These are phyloP conservation scores for Malus domestica DNA, from an alignment of 306 rosid species.

Conservation along the genomic window DNA sequence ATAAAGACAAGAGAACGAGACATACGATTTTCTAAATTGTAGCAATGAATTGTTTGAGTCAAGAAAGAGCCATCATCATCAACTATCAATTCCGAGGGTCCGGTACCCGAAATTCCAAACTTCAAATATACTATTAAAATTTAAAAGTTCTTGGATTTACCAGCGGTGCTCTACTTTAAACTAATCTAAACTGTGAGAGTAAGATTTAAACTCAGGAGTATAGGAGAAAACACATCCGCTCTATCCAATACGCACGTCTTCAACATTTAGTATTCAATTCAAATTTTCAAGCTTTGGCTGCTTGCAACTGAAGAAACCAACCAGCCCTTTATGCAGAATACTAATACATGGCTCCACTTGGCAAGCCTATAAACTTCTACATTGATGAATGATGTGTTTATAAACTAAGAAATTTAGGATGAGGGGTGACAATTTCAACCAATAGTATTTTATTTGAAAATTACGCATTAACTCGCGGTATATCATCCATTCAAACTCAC, in stretches of 20 bases:
- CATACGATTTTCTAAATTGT: background rate
- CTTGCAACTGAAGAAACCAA: background rate
- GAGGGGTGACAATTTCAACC: background rate
- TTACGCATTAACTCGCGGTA: constrained; percentile 8
- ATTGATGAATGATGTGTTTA: background rate
- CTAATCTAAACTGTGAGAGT: no score
- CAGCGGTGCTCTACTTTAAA: no score
- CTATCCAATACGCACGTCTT: background rate
- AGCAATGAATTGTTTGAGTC: background rate
- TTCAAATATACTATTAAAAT: background rate
- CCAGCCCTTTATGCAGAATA: background rate
- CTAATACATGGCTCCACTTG: background rate
- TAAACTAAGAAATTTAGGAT: background rate
- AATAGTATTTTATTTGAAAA: constrained; percentile 15
- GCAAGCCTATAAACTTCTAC: background rate
- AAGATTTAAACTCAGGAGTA: background rate
- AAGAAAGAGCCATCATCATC: background rate
- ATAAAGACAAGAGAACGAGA: background rate
- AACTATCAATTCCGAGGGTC: no score
- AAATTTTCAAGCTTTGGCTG: background rate
- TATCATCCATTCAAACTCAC: constrained; percentile 8
- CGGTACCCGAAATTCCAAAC: background rate
- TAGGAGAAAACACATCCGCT: background rate
- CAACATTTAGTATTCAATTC: background rate
- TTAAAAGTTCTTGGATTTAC: no score